Percentiles rank a stretch among this genome's conserved stretches.
Evolutionary conservation across 345 rosid genomes (phyloP).

Genomic region (Syzygium grande): DNA sequence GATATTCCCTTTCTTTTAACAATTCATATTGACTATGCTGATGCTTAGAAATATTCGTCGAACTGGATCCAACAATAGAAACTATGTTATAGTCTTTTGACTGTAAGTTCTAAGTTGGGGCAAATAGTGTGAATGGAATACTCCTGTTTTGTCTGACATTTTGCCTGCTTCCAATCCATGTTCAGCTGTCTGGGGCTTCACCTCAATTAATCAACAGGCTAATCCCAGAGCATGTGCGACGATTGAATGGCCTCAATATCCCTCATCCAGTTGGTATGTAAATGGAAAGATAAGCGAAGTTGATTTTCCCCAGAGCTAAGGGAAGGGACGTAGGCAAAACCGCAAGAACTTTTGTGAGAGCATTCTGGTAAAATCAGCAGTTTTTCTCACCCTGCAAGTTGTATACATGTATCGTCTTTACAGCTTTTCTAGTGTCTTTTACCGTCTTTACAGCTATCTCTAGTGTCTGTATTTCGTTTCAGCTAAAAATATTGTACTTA

Average conservation of each 20-base stretch:
- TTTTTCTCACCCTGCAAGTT: not conserved
- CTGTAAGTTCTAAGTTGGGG: not conserved
- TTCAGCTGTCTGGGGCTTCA: slow-evolving; percentile 59
- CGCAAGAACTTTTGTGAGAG: not conserved
- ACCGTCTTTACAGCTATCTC: not conserved
- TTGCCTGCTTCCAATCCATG: not conserved
- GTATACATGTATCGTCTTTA: slow-evolving; percentile 1
- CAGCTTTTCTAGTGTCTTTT: not conserved
- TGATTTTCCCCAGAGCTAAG: not conserved
- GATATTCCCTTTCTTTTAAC: not conserved
- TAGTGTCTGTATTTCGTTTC: not conserved
- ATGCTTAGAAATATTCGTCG: not conserved
- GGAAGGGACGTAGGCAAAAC: not conserved
- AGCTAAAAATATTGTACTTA: not conserved
- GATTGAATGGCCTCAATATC: slow-evolving; percentile 29
- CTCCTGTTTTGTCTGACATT: not conserved
- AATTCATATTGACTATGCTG: not conserved
- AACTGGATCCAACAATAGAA: not conserved
- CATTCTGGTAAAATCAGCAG: not conserved
- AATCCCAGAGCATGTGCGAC: slow-evolving; percentile 61
- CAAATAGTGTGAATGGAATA: not conserved
- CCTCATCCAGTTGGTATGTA: slow-evolving; percentile 25
- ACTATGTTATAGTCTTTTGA: not conserved
- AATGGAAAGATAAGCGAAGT: slow-evolving; percentile 1
- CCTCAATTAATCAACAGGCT: slow-evolving; percentile 59